Evolutionary conservation across 2,329 filamentous ascomycete genomes (phyloP), one percentile per base, ranked within the genome.

Genomic region (Ophiobolus disseminans): DNA sequence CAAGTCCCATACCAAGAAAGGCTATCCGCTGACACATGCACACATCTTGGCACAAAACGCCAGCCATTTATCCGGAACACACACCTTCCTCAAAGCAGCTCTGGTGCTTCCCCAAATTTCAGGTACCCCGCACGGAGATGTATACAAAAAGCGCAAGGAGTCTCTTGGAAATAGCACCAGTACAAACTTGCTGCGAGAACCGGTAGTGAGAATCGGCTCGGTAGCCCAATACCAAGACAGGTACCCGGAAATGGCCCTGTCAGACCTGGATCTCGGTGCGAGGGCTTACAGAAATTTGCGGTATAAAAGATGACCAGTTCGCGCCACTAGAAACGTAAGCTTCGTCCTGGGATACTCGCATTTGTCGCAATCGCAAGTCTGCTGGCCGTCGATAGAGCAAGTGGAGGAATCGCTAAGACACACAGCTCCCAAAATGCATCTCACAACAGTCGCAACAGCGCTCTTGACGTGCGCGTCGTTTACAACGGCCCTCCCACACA

Each of bases 401-500:
- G 30, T 14, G 30, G n/a, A 3, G 30, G 9, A 32, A 36, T 2
- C 5, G 16, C 16, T 9, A 22, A 36, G 2, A 19, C 6, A 11
- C 9, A 19, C 3, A 36, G 14, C 14, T 9, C 7, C 6, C 30
- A 44, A 3, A 8, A 50, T 50, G 45, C 28, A 38, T 16, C 21
- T 44, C 40, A 45, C n/a, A 2, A n/a, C 21, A 20, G 13, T 43
- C 17, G 23, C 43, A 11, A 17, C 39, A n/a, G 26, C 34, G 21
- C 20, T 51, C 6, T 4, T 47, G 4, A 21, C 39, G 4, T 42
- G 22, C 39, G 39, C 39, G 9, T 34, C 43, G 4, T 38, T 42
- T 13, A 38, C 31, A n/a, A 22, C 22, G 5, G 43, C 48, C 20
- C 34, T 35, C n/a, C 48, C 42, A 31, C 40, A 13, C 34, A 35